Evolutionary conservation across 2,329 filamentous ascomycete species (phyloP), one percentile per base, ranked within the genome.

Genomic region (Aspergillus jensenii): DNA sequence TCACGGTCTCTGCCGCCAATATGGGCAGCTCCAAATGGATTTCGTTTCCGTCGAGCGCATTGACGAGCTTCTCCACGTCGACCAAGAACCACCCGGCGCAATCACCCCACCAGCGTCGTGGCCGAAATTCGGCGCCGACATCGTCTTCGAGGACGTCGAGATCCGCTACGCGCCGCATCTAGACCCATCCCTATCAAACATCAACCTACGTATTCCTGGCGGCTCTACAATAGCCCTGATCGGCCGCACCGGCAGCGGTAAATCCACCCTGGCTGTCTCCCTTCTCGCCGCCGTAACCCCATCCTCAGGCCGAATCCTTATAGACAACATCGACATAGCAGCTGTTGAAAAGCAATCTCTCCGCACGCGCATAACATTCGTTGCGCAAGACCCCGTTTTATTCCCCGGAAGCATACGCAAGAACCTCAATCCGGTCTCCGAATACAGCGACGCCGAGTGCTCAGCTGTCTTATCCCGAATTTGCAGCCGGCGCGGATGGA

Each of bases 31-130:
- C 1, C 91, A 96, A 71, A 92, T 96, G 84, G 89, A 96, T 69
- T 96, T 96, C 64, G 91, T 96, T 0, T 93, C 90, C 0, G 90
- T 96, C 0, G 92, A 96, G 74, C 85, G 92, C 41, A 88, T 96
- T 0, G 86, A 95, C 9, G 90, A 95, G 72, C 82, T 96, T 0
- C 81, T 95, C 1, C 84, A 90, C 58, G 82, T 96, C 0, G 89
- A 93, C 15, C 85, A 90, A 69, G 92, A 96, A 70, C 78, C 85
- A 0, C 80, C 78, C 0, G 91, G 91, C 1, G 81, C 83, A 1
- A 74, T 90, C 3, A 75, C 84, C 2, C 91, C 91, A 0, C 90
- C 90, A 0, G 86, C 88, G 0, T 84, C 84, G 50, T 96, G 92
- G 92, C 92, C 92, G 0, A 81, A 82, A 0, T 87, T 86, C 54